These are phyloP conservation scores for Naegleria fowleri DNA, from an alignment of 208 protist species.

Conservation along the genomic window DNA sequence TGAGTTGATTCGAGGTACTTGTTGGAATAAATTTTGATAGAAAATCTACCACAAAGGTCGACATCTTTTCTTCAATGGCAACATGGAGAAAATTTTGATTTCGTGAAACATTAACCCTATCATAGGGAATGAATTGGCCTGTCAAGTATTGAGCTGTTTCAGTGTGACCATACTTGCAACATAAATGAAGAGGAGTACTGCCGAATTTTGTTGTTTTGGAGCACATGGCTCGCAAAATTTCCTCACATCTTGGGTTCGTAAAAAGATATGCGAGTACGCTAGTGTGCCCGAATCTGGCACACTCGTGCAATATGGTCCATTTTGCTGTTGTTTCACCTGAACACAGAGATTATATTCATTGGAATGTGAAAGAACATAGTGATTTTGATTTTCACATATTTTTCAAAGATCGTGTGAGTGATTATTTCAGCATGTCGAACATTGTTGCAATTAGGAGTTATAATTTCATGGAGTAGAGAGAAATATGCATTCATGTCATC, in stretches of 20 bases:
- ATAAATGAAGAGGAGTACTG: not conserved
- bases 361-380: no score
- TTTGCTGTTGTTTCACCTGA: not conserved
- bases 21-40: not conserved
- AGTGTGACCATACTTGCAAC: not conserved
- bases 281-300: not conserved
- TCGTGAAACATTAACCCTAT: not conserved
- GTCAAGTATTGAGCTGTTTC: not conserved
- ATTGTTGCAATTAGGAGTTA: no score
- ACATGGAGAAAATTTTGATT: not conserved
- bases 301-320: constrained; percentile 2
- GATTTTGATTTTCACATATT: no score
- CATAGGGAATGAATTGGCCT: not conserved
- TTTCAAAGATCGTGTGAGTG: no score
- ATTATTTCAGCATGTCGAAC: no score
- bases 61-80: not conserved
- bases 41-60: not conserved
- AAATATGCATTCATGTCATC: no score
- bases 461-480: no score
- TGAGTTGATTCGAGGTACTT: not conserved
- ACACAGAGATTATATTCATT: not conserved
- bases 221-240: not conserved
- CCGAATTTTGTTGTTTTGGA: not conserved
- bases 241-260: not conserved
- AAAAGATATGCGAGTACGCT: not conserved